Percentiles rank a stretch among this genome's conserved stretches.
Conservation (phyloP, 2,329 filamentous ascomycete species). For the Fusarium sulawesiense region DNA sequence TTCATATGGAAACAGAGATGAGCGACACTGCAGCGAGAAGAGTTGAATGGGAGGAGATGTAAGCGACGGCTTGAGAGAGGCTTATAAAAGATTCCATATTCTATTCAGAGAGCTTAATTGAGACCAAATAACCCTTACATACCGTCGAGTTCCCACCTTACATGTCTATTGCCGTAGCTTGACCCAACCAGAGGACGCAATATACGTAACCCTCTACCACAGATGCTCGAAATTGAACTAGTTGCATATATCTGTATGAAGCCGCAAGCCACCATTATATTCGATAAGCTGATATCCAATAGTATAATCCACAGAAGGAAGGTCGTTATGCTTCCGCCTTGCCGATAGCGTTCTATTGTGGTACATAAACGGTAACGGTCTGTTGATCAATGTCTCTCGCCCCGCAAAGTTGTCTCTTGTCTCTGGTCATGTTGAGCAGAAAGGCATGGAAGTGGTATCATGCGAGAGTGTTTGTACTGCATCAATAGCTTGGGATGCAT, state of each 20-base stretch:
- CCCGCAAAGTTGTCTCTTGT: not conserved
- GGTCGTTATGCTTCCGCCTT: not conserved
- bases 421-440: not conserved
- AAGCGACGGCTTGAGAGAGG: not conserved
- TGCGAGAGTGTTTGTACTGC: not conserved
- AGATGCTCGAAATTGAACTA: not conserved
- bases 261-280: not conserved
- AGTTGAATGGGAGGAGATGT: not conserved
- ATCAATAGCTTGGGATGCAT: conserved; percentile 9
- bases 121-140: not conserved
- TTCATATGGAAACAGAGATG: not conserved
- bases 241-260: not conserved
- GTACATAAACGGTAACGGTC: not conserved
- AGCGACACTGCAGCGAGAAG: not conserved
- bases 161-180: not conserved
- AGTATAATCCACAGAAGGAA: not conserved
- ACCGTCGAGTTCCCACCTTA: not conserved
- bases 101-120: not conserved
- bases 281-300: not conserved
- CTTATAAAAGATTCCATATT: not conserved
- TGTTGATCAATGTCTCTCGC: conserved; percentile 1
- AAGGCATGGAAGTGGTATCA: not conserved
- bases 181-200: not conserved
- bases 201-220: not conserved
- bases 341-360: not conserved